These are phyloP conservation scores for Teunomyces barrocoloradensis DNA, from an alignment of 805 yeast species.

Conservation along the genomic window DNA sequence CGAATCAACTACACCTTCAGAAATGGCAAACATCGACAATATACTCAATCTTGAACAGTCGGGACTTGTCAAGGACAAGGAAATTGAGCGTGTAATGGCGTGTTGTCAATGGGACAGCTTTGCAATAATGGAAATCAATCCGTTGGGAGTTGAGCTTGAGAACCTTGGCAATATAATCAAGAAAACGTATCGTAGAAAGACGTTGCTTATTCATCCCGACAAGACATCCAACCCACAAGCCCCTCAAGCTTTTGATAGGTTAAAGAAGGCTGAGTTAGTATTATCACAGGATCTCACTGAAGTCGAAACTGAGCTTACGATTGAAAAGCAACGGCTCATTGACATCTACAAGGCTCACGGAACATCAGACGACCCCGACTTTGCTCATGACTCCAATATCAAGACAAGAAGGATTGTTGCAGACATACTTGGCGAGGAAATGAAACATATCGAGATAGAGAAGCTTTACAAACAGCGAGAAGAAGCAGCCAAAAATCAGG, in stretches of 20 bases:
- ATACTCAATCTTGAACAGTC: slow-evolving; percentile 19
- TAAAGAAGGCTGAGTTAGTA: slow-evolving; percentile 51
- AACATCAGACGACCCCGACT: background rate
- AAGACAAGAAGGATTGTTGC: slow-evolving; percentile 38
- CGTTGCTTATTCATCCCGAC: slow-evolving; percentile 69
- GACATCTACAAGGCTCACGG: slow-evolving; percentile 24
- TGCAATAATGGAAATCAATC: slow-evolving; percentile 46
- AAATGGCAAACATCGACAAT: background rate
- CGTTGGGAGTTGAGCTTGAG: slow-evolving; percentile 33
- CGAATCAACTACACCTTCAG: too few species aligned
- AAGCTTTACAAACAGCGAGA: slow-evolving; percentile 25
- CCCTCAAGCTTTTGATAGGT: slow-evolving; percentile 58
- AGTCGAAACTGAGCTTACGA: slow-evolving; percentile 8
- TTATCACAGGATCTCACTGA: slow-evolving; percentile 18
- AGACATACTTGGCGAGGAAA: slow-evolving; percentile 40
- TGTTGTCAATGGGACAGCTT: slow-evolving; percentile 53
- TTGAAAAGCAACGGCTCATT: slow-evolving; percentile 21
- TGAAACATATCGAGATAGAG: slow-evolving; percentile 27
- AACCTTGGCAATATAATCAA: slow-evolving; percentile 39
- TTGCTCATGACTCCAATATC: slow-evolving; percentile 24
- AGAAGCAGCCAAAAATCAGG: slow-evolving; percentile 22
- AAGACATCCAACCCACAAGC: slow-evolving; percentile 56
- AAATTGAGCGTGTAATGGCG: slow-evolving; percentile 52
- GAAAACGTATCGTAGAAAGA: slow-evolving; percentile 53
- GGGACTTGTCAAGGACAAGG: slow-evolving; percentile 43